Evolutionary conservation across 202 grass and related monocot genomes (phyloP).

Genomic region (Carex sylvatica): DNA sequence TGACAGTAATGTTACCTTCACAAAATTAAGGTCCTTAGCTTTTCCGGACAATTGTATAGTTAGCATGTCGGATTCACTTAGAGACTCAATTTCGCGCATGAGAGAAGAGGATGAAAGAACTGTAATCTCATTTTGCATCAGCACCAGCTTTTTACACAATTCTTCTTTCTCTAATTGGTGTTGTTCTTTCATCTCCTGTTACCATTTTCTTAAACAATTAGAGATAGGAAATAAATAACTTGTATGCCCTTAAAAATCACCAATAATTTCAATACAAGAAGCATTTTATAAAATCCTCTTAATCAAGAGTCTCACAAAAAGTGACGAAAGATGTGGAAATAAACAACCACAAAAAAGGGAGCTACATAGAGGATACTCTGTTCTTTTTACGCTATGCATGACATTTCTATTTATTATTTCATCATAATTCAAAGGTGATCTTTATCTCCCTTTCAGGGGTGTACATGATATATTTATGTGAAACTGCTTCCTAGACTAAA

Average conservation of each 20-base stretch:
- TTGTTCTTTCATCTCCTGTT: conserved; percentile 58
- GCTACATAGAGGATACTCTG: not conserved
- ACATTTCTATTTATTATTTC: not conserved
- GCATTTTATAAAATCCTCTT: not conserved
- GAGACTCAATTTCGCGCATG: conserved; percentile 79
- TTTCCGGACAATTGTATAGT: conserved; percentile 40
- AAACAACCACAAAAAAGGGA: not conserved
- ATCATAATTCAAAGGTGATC: not conserved
- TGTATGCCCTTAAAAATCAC: not conserved
- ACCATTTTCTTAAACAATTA: conserved; percentile 10
- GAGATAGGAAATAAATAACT: not conserved
- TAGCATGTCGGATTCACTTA: conserved; percentile 55
- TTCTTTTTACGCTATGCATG: not conserved
- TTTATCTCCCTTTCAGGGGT: not conserved
- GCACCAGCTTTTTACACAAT: conserved; percentile 51
- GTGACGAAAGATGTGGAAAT: not conserved
- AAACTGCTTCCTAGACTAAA: not conserved
- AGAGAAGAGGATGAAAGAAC: conserved; percentile 68
- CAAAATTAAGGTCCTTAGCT: conserved; percentile 54
- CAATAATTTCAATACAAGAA: not conserved
- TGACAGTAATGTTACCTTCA: conserved; percentile 54
- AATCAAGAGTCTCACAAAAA: not conserved
- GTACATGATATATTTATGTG: not conserved
- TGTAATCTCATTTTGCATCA: conserved; percentile 63
- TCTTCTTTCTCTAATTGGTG: conserved; percentile 74